Evolutionary conservation across 352 stramenopile genomes (phyloP), one percentile per base, ranked within the genome.

Genomic region (Phytopythium sindhum): DNA sequence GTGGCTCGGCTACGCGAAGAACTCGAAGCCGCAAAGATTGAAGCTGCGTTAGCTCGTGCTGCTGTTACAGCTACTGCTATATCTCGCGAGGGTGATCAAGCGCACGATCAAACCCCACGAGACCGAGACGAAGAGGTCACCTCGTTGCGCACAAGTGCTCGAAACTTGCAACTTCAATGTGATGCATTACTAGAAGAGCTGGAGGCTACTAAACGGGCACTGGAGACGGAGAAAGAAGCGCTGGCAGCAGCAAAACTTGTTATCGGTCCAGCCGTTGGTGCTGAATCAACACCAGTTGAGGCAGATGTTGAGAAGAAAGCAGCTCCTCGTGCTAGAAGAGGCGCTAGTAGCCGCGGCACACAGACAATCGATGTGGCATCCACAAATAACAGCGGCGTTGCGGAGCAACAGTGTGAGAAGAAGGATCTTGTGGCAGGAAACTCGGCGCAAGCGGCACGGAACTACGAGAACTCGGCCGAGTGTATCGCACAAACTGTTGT

Each of bases 401-500:
- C 35, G 1, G 21, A 23, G n/a, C 19, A 48, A 33, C 35, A 29
- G 14, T n/a, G 28, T 23, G n/a, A 21, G 23, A 24, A 28, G 10
- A 44, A 45, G 5, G n/a, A 39, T 4, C 31, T 8, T 1, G 35
- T 2, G 9, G 11, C 15, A 45, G 14, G 26, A 6, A 23, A 28
- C 8, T 24, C 35, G 24, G 17, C 10, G 6, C 14, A 15, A 14
- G 21, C 31, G 7, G 2, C 33, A 8, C 35, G 14, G 1, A 33
- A 28, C 12, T 44, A 24, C 24, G 33, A 48, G 10, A 53, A 45
- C 26, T 57, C 68, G 23, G 68, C 68, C 42, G 75, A 84, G 55
- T 70, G 63, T 28, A 79, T 86, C 64, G 73, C 78, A 2, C 48
- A 72, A 23, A 62, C 75, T 10, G 75, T 86, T 4, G 73, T 71